phyloP scores from a whole-genome alignment of 1,139 yeast species.

The Hyphopichia khmerensis region DNA sequence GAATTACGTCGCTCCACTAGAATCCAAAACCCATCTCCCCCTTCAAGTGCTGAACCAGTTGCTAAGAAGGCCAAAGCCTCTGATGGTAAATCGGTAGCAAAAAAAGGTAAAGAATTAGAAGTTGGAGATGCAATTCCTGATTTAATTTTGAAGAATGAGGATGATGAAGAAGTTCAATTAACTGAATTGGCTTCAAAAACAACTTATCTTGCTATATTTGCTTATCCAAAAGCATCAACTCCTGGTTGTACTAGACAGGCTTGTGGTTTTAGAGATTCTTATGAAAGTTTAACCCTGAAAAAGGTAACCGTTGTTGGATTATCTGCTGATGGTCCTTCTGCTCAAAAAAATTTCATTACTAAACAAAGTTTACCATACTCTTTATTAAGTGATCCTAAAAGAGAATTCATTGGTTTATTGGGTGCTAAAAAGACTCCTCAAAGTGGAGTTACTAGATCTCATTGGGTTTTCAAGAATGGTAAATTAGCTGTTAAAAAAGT shows the following conservation, averaged over 20 bases:
- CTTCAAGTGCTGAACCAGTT: slow-evolving; percentile 16
- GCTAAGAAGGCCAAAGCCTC: slow-evolving; percentile 20
- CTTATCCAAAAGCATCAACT: slow-evolving; percentile 91
- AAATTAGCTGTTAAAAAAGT: slow-evolving; percentile 61
- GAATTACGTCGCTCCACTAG: slow-evolving; percentile 58
- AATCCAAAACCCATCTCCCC: slow-evolving; percentile 24
- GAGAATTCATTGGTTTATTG: slow-evolving; percentile 63
- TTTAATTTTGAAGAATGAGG: slow-evolving; percentile 62
- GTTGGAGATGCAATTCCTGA: slow-evolving; percentile 75
- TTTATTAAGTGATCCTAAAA: slow-evolving; percentile 73
- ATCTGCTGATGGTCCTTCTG: slow-evolving; percentile 69
- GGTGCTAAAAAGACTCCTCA: slow-evolving; percentile 80
- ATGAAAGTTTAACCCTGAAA: slow-evolving; percentile 49
- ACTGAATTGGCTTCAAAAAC: slow-evolving; percentile 45
- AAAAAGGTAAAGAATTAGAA: slow-evolving; percentile 29
- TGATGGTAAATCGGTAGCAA: slow-evolving; percentile 5
- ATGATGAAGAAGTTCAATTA: slow-evolving; percentile 57
- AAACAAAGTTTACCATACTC: slow-evolving; percentile 75
- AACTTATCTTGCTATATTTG: slow-evolving; percentile 60
- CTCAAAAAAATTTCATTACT: slow-evolving; percentile 72
- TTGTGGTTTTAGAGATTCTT: slow-evolving; percentile 77
- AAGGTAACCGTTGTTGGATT: slow-evolving; percentile 61
- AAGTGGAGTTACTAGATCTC: slow-evolving; percentile 79
- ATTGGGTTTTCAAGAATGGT: slow-evolving; percentile 86
- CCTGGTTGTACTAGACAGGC: slow-evolving; percentile 97